Evolutionary conservation across 208 protist species (phyloP), one percentile per base, ranked within the genome.

Genomic region (Phytomonas francai): DNA sequence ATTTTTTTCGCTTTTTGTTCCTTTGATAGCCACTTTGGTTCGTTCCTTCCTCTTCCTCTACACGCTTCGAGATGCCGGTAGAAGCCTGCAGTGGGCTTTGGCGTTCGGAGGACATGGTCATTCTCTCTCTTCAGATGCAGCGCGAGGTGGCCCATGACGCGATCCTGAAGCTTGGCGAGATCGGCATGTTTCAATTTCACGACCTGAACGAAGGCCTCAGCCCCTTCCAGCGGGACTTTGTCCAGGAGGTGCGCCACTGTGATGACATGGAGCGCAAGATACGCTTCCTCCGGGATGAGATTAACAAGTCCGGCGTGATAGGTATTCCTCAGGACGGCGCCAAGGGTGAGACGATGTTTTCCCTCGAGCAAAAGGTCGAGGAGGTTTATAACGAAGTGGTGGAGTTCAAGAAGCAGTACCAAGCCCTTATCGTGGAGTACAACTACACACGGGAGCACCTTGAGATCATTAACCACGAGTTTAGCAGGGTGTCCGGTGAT

Each of bases 261-360:
- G 97, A 99, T 62, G 98, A 99, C 65, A 97, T 99, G 85, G 90
- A 98, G 69, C 87, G 97, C 30, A 98, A 97, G 73, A 68, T 99
- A 30, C 86, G 90, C 36, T 98, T 92, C 70, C 84, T 99, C 54
- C 82, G 97, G 68, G 90, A 94, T 2, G 87, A 98, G 81, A 82
- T 98, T 67, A 76, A 82, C 59, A 83, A 81, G 69, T 83, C 88
- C 25, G 80, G 81, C 51, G 76, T 95, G 29, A 39, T 42, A 11
- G 42, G 42, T 19, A 69, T 88, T 14, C 67, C 79, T n/a, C 77
- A 80, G 25, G 75, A 74, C 28, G 59, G 65, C 39, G 68, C 72
- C 34, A 80, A 84, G 71, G 70, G 73, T 12, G 88, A 92, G 66
- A 90, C 85, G 57, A 89, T 96, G 79, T 87, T 88, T 57, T 88